Conservation (phyloP, 108 stramenopile species). For the Stephanodiscus triporus region DNA sequence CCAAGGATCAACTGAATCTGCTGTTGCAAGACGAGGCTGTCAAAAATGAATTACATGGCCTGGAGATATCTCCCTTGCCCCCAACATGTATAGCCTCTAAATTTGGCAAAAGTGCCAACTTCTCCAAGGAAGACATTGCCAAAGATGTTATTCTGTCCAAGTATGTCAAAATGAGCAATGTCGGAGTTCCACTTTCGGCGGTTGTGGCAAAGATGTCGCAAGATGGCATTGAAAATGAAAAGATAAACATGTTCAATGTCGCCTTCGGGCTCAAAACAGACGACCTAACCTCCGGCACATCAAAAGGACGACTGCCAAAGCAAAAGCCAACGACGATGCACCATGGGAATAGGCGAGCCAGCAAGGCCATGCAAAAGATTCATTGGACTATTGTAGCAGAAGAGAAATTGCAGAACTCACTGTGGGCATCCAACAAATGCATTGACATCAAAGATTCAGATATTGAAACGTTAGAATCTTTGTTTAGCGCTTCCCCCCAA, state of each 20-base stretch:
- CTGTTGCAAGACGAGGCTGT: constrained; percentile 7
- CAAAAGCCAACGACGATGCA: too few relatives aligned
- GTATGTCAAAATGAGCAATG: constrained; percentile 41
- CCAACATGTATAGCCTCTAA: not conserved
- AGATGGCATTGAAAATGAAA: constrained; percentile 39
- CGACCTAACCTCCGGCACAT: not conserved
- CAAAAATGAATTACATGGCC: constrained; percentile 8
- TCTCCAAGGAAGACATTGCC: constrained; percentile 26
- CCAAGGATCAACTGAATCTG: not conserved
- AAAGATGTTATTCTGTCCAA: constrained; percentile 32
- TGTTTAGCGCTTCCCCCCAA: constrained; percentile 37
- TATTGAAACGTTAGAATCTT: constrained; percentile 37
- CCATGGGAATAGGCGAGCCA: too few relatives aligned
- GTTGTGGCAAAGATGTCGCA: constrained; percentile 45
- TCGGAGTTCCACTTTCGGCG: constrained; percentile 40
- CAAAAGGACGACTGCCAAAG: constrained; percentile 7
- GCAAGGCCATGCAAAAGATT: constrained; percentile 51
- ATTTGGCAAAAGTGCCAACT: not conserved
- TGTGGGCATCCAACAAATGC: constrained; percentile 33
- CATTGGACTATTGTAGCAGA: constrained; percentile 47
- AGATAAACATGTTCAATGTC: constrained; percentile 30
- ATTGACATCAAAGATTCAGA: constrained; percentile 21
- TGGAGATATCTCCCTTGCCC: not conserved
- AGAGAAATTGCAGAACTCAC: constrained; percentile 38
- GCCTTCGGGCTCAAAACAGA: constrained; percentile 31